These are phyloP conservation scores for Ustilago esculenta DNA, from an alignment of 1,284 basidiomycete species.

Conservation along the genomic window DNA sequence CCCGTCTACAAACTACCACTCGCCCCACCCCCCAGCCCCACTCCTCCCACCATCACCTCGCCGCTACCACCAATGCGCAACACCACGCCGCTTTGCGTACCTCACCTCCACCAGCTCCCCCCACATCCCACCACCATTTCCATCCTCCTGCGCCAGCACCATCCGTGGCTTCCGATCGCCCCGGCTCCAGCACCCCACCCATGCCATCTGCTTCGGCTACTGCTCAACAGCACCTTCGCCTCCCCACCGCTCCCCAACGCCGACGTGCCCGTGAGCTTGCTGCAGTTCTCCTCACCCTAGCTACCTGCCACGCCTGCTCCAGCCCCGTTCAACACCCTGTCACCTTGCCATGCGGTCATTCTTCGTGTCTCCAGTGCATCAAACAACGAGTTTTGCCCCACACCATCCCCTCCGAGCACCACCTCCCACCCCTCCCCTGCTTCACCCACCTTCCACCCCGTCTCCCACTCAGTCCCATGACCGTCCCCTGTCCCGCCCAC, in stretches of 20 bases:
- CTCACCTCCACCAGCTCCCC: background rate
- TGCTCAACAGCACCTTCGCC: slow-evolving; percentile 9
- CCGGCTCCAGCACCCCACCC: background rate
- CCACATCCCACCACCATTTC: too few relatives aligned
- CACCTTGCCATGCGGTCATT: slow-evolving; percentile 60
- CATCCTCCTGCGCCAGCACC: background rate
- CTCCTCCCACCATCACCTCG: background rate
- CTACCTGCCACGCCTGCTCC: slow-evolving; percentile 45
- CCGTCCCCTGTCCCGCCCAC: slow-evolving; percentile 51
- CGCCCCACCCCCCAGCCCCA: background rate
- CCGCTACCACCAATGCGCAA: too few relatives aligned
- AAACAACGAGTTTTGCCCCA: slow-evolving; percentile 22
- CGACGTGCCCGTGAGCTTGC: slow-evolving; percentile 43
- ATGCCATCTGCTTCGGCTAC: background rate
- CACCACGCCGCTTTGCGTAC: background rate
- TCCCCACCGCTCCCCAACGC: slow-evolving; percentile 39
- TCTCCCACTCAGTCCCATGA: slow-evolving; percentile 53
- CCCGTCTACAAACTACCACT: background rate
- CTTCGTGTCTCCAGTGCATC: slow-evolving; percentile 56
- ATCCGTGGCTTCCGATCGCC: background rate
- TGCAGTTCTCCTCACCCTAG: slow-evolving; percentile 37
- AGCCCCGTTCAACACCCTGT: slow-evolving; percentile 50
- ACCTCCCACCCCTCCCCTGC: slow-evolving; percentile 33
- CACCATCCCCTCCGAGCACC: slow-evolving; percentile 25
- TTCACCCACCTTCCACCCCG: slow-evolving; percentile 50